phyloP scores from a whole-genome alignment of 768 basidiomycete genomes.

The Pleurotus citrinopileatus region DNA sequence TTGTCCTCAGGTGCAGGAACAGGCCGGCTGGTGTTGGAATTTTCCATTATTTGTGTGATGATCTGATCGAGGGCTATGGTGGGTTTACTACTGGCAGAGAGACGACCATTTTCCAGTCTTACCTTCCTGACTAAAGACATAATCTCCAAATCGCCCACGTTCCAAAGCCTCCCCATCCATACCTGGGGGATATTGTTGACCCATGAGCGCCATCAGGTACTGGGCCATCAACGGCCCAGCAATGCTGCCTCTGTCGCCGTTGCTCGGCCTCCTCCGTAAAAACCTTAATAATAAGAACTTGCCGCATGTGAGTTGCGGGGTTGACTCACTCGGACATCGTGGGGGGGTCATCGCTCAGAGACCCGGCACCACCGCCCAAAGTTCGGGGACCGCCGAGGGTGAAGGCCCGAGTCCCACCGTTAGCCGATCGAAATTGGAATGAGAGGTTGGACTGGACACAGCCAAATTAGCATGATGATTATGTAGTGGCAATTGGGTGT shows the following conservation, averaged over 20 bases:
- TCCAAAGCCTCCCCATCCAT: conserved; percentile 34
- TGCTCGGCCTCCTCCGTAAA: conserved; percentile 28
- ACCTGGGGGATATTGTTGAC: conserved; percentile 39
- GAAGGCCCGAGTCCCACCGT: conserved; percentile 19
- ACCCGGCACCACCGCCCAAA: neutral
- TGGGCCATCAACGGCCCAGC: conserved; percentile 67
- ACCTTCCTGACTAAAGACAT: conserved; percentile 92
- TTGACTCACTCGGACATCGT: conserved; percentile 54
- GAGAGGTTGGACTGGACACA: conserved; percentile 12
- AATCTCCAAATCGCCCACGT: conserved; percentile 78
- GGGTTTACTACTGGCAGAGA: neutral
- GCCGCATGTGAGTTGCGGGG: neutral
- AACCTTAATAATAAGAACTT: conserved; percentile 17
- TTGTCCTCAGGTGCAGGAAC: conserved; percentile 84
- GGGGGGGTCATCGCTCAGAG: conserved; percentile 27
- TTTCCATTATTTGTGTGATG: conserved; percentile 86
- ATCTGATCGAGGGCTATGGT: conserved; percentile 77
- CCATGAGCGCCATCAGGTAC: conserved; percentile 65
- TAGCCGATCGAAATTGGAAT: conserved; percentile 24
- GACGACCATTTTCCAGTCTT: conserved; percentile 1
- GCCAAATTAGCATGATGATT: neutral
- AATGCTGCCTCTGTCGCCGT: conserved; percentile 36
- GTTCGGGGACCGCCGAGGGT: conserved; percentile 27
- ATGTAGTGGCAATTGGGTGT: neutral
- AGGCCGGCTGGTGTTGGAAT: conserved; percentile 67